phyloP scores from a whole-genome alignment of 208 protist species.

The Trypanosoma grayi region DNA sequence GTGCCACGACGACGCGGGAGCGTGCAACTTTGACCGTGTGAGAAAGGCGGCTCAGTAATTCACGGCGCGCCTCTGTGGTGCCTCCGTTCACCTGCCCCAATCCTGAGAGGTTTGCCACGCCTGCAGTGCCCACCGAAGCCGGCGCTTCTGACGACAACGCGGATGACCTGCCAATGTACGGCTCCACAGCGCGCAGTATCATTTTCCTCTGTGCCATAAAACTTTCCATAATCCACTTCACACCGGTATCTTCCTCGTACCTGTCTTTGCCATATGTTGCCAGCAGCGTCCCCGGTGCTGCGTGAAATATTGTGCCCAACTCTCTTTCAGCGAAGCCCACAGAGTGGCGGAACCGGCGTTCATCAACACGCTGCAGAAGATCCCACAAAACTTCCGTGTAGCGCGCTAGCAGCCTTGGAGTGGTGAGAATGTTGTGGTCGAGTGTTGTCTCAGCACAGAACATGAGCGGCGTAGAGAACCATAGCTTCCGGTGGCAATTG shows the following conservation, averaged over 20 bases:
- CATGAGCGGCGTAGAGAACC: slow-evolving; percentile 17
- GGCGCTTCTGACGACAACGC: no score
- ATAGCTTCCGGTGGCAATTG: slow-evolving; percentile 24
- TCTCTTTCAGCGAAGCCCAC: slow-evolving; percentile 15
- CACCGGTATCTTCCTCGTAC: background rate
- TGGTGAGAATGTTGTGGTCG: slow-evolving; percentile 21
- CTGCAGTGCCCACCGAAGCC: no score
- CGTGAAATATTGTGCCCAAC: slow-evolving; percentile 20
- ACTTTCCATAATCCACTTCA: slow-evolving; percentile 3
- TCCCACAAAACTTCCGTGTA: slow-evolving; percentile 19
- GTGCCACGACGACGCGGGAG: background rate
- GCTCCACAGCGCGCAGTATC: background rate
- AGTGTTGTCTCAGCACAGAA: slow-evolving; percentile 31
- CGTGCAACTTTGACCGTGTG: background rate
- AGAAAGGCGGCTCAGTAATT: slow-evolving; percentile 5
- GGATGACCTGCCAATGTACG: background rate
- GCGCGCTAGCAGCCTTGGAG: background rate
- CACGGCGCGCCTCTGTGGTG: background rate
- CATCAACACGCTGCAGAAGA: slow-evolving; percentile 10
- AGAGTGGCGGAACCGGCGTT: slow-evolving; percentile 11
- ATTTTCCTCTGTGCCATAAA: slow-evolving; percentile 6
- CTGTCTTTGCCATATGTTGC: slow-evolving; percentile 18
- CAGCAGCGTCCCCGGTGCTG: background rate
- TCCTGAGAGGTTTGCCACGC: no score
- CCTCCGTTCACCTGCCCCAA: background rate